Conservation (phyloP, 345 rosid genomes). For the Clausena lansium region DNA sequence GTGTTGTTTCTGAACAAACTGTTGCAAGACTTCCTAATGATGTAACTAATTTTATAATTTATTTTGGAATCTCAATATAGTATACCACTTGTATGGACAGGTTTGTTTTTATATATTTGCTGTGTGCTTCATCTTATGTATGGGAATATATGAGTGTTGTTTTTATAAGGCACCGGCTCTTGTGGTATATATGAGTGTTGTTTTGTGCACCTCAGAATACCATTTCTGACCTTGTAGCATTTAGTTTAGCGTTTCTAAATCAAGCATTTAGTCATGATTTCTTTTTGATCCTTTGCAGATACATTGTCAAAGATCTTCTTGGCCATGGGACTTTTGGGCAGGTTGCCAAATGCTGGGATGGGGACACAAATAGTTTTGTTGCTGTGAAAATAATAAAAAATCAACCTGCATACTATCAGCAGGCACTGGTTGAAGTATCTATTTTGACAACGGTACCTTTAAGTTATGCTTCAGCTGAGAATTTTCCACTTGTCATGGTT, state of each 20-base stretch:
- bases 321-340: constrained; percentile 99
- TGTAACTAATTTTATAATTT: not conserved
- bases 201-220: not conserved
- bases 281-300: constrained; percentile 48
- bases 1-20: not conserved
- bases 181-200: not conserved
- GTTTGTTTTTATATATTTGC: not conserved
- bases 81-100: not conserved
- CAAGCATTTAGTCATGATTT: constrained; percentile 22
- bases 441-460: constrained; percentile 79
- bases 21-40: not conserved
- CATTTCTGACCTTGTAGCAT: not conserved
- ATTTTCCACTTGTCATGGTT: not conserved
- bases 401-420: constrained; percentile 97
- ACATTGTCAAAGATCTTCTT: constrained; percentile 95
- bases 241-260: not conserved
- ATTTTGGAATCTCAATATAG: not conserved
- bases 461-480: constrained; percentile 19
- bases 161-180: not conserved
- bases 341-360: constrained; percentile 97
- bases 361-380: constrained; percentile 63
- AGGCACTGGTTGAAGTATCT: constrained; percentile 97
- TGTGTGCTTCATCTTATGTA: not conserved
- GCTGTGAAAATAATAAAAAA: constrained; percentile 98
- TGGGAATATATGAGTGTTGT: not conserved